Evolutionary conservation across 495 filamentous ascomycete genomes (phyloP).

Genomic region (Collariella sp.): DNA sequence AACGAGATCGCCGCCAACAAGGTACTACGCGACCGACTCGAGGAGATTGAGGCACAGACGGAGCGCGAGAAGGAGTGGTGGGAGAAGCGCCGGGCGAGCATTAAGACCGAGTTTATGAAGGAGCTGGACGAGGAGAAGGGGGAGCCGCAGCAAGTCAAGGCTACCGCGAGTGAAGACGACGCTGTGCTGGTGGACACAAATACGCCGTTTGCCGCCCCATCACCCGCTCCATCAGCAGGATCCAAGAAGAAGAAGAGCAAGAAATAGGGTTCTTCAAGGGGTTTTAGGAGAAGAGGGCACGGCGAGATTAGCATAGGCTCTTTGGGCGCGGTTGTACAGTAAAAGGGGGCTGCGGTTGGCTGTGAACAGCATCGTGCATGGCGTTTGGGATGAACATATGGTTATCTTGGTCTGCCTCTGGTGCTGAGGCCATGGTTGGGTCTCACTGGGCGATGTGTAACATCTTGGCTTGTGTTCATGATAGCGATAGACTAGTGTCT

Average conservation of each 20-base stretch:
- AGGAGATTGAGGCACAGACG: slow-evolving; percentile 64
- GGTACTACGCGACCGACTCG: slow-evolving; percentile 62
- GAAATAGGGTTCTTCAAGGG: slow-evolving; percentile 46
- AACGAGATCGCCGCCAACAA: slow-evolving; percentile 73
- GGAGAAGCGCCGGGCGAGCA: slow-evolving; percentile 65
- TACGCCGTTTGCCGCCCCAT: slow-evolving; percentile 43
- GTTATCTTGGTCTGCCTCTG: background rate
- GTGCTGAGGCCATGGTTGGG: background rate
- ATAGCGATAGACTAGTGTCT: too few species aligned
- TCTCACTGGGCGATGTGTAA: background rate
- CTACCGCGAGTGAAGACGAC: slow-evolving; percentile 71
- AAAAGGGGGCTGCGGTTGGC: slow-evolving; percentile 3
- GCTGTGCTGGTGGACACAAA: slow-evolving; percentile 73
- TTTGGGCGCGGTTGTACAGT: slow-evolving; percentile 14
- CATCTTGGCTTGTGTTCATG: background rate
- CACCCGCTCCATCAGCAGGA: slow-evolving; percentile 36
- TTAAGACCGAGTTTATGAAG: slow-evolving; percentile 74
- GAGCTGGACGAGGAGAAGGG: slow-evolving; percentile 57
- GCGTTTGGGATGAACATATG: slow-evolving; percentile 23
- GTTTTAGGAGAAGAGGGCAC: background rate
- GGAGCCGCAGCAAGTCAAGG: slow-evolving; percentile 21
- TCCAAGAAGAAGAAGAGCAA: slow-evolving; percentile 72
- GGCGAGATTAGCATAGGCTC: background rate
- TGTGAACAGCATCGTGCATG: slow-evolving; percentile 21
- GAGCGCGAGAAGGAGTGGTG: slow-evolving; percentile 79